Conservation (phyloP, 306 rosid species). For the Medicago arabica region DNA sequence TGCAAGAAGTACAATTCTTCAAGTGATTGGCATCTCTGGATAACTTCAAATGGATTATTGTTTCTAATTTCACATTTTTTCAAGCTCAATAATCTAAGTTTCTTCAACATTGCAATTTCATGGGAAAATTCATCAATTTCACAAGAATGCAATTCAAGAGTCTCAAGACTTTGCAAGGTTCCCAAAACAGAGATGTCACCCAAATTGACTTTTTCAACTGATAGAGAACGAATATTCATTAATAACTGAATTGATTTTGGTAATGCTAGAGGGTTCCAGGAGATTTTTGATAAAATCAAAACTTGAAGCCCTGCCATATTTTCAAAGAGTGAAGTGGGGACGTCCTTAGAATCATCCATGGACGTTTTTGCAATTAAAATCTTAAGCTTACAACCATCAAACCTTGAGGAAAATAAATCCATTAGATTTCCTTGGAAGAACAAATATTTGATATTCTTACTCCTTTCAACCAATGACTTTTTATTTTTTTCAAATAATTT, state of each 20-base stretch:
- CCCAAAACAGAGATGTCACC: slow-evolving; percentile 27
- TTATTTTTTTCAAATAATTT: too few relatives aligned
- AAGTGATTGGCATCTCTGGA: slow-evolving; percentile 4
- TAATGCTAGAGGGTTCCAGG: background rate
- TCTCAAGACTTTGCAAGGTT: slow-evolving; percentile 7
- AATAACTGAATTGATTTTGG: background rate
- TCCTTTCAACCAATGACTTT: background rate
- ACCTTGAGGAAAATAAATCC: background rate
- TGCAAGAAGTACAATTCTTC: background rate
- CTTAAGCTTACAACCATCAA: slow-evolving; percentile 18
- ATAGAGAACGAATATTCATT: background rate
- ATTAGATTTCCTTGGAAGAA: background rate
- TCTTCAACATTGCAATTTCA: background rate
- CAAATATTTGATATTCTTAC: background rate
- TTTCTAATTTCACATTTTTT: rapidly evolving
- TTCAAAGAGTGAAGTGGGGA: background rate
- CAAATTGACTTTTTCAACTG: rapidly evolving
- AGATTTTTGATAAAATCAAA: too few relatives aligned
- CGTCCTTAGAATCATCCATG: rapidly evolving
- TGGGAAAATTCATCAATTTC: background rate
- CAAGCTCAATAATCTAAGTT: slow-evolving; percentile 24
- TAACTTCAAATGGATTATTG: slow-evolving; percentile 26
- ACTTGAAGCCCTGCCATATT: background rate
- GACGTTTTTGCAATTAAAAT: background rate
- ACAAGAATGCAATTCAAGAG: background rate